Base-by-base conservation (phyloP, 1,139 yeast genomes). In the Candida sanyaensis region DNA sequence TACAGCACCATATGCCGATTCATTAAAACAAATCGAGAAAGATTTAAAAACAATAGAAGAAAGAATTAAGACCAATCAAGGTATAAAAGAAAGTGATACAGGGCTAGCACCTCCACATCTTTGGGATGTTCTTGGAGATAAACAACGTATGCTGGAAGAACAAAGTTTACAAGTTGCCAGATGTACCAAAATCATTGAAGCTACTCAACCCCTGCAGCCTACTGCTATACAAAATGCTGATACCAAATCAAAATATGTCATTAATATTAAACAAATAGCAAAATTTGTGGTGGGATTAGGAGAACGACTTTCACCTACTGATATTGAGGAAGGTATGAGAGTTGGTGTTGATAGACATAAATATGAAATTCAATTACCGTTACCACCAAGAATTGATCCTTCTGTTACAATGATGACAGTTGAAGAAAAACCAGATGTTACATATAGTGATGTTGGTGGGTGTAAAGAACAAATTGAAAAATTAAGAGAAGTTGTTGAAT, bases 381-480 rank as follows among this genome's bases (percentile, higher is more conserved):
- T 95, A 56, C 99, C 99, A 23, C 99, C 99, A 46, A 79, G 96
- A 64, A 93, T 93, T 64, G 99, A 93, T 68, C 98, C 99, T 9
- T 83, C 92, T 13, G 99, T 93, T 46, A 93, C 99, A n/a, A 93
- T 93, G 99, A 93, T 93, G 99, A 92, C 98, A 1, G 99, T 93
- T 45, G 99, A 93, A 68, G 99, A 93, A 67, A 93, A 93, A 69
- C 99, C 99, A 13, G 95, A 87, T 69, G 93, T 87, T 33, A 87
- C 95, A 10, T 87, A 87, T 64, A 81, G 88, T 54, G 99, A 93
- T 67, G 93, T 93, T 51, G 99, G 99, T 60, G 99, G 99, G 28
- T 90, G 97, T 68, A 93, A 93, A 73, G 98, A 93, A 52, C 99
- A 93, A 69, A 92, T 93, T 64, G 99, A 93, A 66, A 93, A 93